Base-by-base conservation (phyloP, 345 rosid species). In the Populus simonii region DNA sequence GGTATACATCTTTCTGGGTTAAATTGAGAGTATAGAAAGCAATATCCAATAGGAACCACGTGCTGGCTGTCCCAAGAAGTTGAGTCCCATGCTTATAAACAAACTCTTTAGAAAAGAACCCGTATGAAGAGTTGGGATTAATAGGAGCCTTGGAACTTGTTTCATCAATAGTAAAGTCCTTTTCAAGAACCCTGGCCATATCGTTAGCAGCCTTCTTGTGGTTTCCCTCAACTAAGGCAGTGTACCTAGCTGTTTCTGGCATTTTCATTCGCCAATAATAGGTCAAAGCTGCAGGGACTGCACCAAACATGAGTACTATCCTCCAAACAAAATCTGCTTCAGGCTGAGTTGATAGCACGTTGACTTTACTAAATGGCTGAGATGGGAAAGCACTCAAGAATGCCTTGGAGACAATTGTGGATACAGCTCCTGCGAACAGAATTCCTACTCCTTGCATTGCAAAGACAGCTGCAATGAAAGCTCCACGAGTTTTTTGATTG, bases 251-350 rank as follows among this genome's bases (percentile, higher is more conserved):
- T 0, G 95, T 91, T 82, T 93, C 96, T 0, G 92, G 95, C 95
- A 93, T 93, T 70, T 91, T 93, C 90, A 90, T 83, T 57, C 95
- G 80, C 94, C 95, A 91, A 12, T 93, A 93, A 80, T 84, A 91
- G 47, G 94, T 91, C 18, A 92, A 51, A 29, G 92, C 89, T 4
- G 92, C 97, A 0, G 97, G 97, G 36, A 92, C 47, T 2, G 93
- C 92, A 22, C 97, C 97, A 31, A 92, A 87, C 97, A 92, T 91
- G 25, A 89, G 90, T 76, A 92, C 87, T 15, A 92, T 83, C 82
- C 94, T 80, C 94, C 97, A 92, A 71, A 86, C 89, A 20, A 45
- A 89, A 75, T 92, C 94, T 7, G 79, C 90, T 65, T 88, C 77
- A 0, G 89, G 92, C 61, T 89, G 92, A 33, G 93, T 88, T 7